Base-by-base conservation (phyloP, 2,329 filamentous ascomycete species). In the Scedosporium dehoogii region DNA sequence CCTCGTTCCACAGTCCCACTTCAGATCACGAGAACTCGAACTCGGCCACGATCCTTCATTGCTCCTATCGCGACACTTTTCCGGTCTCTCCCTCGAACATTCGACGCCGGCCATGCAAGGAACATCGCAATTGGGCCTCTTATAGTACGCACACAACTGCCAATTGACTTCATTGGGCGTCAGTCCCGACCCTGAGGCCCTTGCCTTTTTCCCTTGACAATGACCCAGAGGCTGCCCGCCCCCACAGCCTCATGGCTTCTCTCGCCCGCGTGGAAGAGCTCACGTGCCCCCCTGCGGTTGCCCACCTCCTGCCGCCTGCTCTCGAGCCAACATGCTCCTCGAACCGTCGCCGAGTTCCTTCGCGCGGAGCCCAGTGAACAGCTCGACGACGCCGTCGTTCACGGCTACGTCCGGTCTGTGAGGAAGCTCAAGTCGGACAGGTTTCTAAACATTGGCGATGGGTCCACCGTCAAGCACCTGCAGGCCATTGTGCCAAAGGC, bases 361-460 rank as follows among this genome's bases (percentile, higher is more conserved):
- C 77, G 79, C 38, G 81, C 78, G 74, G 76, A 75, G 48, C 80
- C 82, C 1, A 67, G 72, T 18, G 72, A 75, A 41, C 70, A 75
- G 56, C 74, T 78, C 48, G 67, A 73, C n/a, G 73, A 80, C 68
- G 79, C 88, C 58, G 80, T 81, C 63, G 78, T 96, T 68, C 83
- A 89, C 71, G 93, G 92, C 65, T 93, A 89, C 77, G 82, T 97
- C 62, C 85, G 90, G 66, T 93, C 91, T 3, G 87, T 96, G 64
- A 84, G 93, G 65, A 90, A 91, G 73, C 92, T 96, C 79, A 96
- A 97, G 73, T 83, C 83, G 23, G 81, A 89, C 64, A 87, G 89
- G 4, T 97, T 99, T 76, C 88, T 92, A 60, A 85, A 91, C 64
- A 80, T 97, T 60, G 88, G 88, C 10, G 94, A 99, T 78, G 94